A percentile compares a stretch with the other conserved stretches of the same genome.
Evolutionary conservation across 768 basidiomycete species (phyloP).

Genomic region (Psilocybe sp.): DNA sequence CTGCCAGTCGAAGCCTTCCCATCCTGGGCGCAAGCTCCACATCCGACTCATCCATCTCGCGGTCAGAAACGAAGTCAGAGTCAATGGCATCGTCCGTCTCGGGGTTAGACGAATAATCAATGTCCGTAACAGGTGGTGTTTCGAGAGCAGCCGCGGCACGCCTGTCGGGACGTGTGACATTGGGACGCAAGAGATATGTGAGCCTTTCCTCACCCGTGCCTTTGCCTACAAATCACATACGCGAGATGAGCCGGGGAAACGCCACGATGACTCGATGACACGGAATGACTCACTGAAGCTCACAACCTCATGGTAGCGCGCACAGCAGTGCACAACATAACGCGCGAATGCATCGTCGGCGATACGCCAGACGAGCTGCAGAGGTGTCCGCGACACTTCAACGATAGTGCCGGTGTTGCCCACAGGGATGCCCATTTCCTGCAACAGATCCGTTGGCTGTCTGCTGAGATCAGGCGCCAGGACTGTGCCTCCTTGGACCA

Average conservation of each 20-base stretch:
- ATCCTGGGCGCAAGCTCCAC: conserved; percentile 36
- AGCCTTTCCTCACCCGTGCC: conserved; percentile 57
- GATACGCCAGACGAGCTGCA: conserved; percentile 73
- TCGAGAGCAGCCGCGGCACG: conserved; percentile 42
- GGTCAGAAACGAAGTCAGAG: conserved; percentile 51
- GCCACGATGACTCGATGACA: neutral
- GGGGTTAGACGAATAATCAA: conserved; percentile 50
- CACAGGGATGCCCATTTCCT: conserved; percentile 40
- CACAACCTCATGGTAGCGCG: conserved; percentile 74
- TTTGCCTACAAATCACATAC: conserved; percentile 41
- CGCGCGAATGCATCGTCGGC: conserved; percentile 70
- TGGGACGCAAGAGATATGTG: conserved; percentile 80
- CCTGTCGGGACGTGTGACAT: conserved; percentile 60
- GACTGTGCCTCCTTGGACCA: conserved; percentile 53
- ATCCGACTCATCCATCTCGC: conserved; percentile 43
- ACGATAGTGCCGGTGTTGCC: conserved; percentile 51
- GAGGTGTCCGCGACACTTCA: conserved; percentile 66
- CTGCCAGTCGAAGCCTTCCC: conserved; percentile 17
- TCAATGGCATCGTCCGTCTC: conserved; percentile 46
- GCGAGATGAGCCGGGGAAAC: neutral
- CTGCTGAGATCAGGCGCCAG: conserved; percentile 42
- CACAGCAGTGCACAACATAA: conserved; percentile 81
- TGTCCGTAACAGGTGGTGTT: conserved; percentile 73
- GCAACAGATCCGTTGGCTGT: conserved; percentile 14
- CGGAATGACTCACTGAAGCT: conserved; percentile 69